These are phyloP conservation scores for Trypanosoma vivax DNA, from an alignment of 208 protist species.

Conservation along the genomic window DNA sequence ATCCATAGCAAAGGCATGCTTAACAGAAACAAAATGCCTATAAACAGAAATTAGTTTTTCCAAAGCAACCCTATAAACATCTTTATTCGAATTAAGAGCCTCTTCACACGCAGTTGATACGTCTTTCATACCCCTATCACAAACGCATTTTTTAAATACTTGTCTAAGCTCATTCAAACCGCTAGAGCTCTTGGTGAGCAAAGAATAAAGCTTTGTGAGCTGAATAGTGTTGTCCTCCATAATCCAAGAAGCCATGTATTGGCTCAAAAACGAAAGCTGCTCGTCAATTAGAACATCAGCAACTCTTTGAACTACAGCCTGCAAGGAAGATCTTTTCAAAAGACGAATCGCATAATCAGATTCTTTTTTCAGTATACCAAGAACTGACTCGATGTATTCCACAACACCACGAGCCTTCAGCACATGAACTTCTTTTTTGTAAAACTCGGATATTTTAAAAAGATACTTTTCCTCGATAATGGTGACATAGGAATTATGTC, in stretches of 20 bases:
- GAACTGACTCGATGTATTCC: conserved; percentile 36
- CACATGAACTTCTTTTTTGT: conserved; percentile 19
- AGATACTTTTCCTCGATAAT: conserved; percentile 65
- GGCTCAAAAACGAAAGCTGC: conserved; percentile 36
- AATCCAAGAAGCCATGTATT: conserved; percentile 27
- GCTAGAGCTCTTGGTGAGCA: conserved; percentile 11
- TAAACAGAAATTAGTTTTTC: conserved; percentile 19
- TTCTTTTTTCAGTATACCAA: conserved; percentile 35
- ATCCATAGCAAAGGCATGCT: conserved; percentile 7
- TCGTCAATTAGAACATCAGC: conserved; percentile 40
- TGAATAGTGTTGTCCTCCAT: conserved; percentile 16
- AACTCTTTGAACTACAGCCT: conserved; percentile 31
- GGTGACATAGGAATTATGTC: conserved; percentile 38
- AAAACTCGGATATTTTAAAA: conserved; percentile 28
- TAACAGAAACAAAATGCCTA: conserved; percentile 5
- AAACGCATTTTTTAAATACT: conserved; percentile 4
- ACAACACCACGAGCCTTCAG: conserved; percentile 32
- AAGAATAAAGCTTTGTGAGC: conserved; percentile 8
- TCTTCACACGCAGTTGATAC: conserved; percentile 8
- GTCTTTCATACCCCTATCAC: conserved; percentile 11
- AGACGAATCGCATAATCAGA: conserved; percentile 39
- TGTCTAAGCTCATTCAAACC: conserved; percentile 10
- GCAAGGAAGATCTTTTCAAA: conserved; percentile 45
- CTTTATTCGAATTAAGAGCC: neutral
- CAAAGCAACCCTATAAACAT: conserved; percentile 14